Conservation (phyloP, 371 early-diverging fungal species). For the Batrachochytrium dendrobatidis region DNA sequence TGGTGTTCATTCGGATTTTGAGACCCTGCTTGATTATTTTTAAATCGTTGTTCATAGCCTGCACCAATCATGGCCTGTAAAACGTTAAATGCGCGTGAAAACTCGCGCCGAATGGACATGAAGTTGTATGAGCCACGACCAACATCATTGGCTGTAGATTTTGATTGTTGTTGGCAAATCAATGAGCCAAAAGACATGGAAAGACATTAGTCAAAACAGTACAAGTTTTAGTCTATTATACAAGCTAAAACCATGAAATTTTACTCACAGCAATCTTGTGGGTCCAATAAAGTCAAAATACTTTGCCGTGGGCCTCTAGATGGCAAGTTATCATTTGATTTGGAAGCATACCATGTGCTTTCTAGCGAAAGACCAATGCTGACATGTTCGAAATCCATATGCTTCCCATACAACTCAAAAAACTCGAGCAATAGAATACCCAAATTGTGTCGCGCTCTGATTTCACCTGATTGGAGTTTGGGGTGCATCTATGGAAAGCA, state of each 20-base stretch:
- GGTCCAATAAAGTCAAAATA: conserved; percentile 10
- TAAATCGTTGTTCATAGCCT: conserved; percentile 10
- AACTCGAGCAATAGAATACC: conserved; percentile 91
- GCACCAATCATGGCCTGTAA: conserved; percentile 26
- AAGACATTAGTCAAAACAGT: background rate
- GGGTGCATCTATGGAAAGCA: conserved; percentile 65
- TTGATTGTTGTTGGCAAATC: background rate
- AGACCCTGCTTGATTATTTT: background rate
- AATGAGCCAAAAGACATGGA: background rate
- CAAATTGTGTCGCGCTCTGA: conserved; percentile 69
- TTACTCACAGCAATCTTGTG: conserved; percentile 23
- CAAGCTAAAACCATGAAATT: background rate
- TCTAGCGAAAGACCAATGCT: background rate
- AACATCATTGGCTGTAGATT: conserved; percentile 28
- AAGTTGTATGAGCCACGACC: conserved; percentile 22
- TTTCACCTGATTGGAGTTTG: conserved; percentile 52
- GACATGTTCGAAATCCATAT: conserved; percentile 60
- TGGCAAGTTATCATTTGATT: background rate
- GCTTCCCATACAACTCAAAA: conserved; percentile 86
- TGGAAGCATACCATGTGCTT: background rate
- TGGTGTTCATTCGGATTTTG: background rate
- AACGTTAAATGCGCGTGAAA: conserved; percentile 17
- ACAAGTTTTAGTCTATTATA: background rate
- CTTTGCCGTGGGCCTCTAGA: background rate
- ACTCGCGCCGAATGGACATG: conserved; percentile 19